Conservation (phyloP, 2,329 filamentous ascomycete genomes). For the Xylaria polymorpha region DNA sequence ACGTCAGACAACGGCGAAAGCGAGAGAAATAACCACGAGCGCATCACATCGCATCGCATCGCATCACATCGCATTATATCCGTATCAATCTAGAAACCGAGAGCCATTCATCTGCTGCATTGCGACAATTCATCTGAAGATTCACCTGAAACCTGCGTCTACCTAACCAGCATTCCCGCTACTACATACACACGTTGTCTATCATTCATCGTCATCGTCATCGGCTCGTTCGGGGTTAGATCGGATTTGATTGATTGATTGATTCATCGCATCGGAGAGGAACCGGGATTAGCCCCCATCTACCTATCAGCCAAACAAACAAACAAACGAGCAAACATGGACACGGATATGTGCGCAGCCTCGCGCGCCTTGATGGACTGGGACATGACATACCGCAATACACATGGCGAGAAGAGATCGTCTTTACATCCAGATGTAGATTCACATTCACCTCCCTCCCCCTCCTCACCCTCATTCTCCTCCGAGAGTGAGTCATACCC, state of each 20-base stretch:
- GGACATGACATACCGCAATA: neutral
- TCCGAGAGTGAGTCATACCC: constrained; percentile 24
- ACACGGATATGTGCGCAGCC: constrained; percentile 2
- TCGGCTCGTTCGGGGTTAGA: neutral
- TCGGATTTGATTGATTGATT: neutral
- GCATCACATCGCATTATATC: neutral
- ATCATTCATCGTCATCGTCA: neutral
- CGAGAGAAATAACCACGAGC: constrained; percentile 4
- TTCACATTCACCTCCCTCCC: neutral
- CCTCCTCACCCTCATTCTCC: constrained; percentile 15
- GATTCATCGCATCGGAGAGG: neutral
- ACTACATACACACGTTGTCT: neutral
- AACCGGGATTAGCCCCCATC: neutral
- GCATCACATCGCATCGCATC: neutral
- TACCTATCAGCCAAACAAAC: neutral
- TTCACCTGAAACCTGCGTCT: neutral
- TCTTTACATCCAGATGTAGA: neutral
- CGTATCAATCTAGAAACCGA: neutral
- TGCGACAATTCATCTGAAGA: neutral
- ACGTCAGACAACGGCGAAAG: constrained; percentile 21
- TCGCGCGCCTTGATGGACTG: constrained; percentile 5
- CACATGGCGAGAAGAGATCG: neutral
- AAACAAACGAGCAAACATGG: neutral
- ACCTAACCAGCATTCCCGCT: neutral
- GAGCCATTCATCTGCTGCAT: neutral